Evolutionary conservation across 495 filamentous ascomycete genomes (phyloP), one percentile per base, ranked within the genome.

Genomic region (Hypomontagnella monticulosa): DNA sequence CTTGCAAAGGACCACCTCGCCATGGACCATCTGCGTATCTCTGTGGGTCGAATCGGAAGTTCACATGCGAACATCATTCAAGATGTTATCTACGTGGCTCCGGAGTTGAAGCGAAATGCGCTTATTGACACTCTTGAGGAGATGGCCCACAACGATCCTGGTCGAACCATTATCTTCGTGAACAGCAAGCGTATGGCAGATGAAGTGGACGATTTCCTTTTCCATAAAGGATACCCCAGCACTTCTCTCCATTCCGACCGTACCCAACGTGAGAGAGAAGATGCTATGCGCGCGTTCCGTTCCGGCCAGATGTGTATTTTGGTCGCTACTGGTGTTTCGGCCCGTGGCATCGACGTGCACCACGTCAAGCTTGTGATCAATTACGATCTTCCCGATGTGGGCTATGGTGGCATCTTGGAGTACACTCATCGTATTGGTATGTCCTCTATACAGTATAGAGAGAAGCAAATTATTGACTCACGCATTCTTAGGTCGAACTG

Each of bases 341-440:
- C 93, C 63, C 92, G 95, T 69, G 95, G 95, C n/a, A 85, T 97
- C 14, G 95, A 99, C 69, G 88, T 97, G 18, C 84, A 83, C 49
- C 91, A 93, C 55, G 87, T 97, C 3, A 87, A 89, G 83, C 91
- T 97, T 66, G 89, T 99, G 57, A 88, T 99, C 81, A 98, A 99
- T 76, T 97, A 87, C 66, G 93, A 97, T 47, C 81, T 98, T 2
- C 95, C 94, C 0, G 81, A 77, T 16, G 66, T 74, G 4, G 71
- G 80, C 1, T 80, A 92, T 65, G 93, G 92, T n/a, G 95, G 94
- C 3, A 97, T 98, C 43, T 85, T 91, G 49, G 95, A 98, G 69
- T 98, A 99, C 69, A 84, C 90, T 55, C 95, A 99, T 69, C 91
- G 95, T 36, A 99, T 98, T 74, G 94, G 89, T 91, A 83, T 74